A percentile compares a stretch with the other conserved stretches of the same genome.
Evolutionary conservation across 2,329 filamentous ascomycete genomes (phyloP).

Genomic region (Pseudogymnoascus sp.): DNA sequence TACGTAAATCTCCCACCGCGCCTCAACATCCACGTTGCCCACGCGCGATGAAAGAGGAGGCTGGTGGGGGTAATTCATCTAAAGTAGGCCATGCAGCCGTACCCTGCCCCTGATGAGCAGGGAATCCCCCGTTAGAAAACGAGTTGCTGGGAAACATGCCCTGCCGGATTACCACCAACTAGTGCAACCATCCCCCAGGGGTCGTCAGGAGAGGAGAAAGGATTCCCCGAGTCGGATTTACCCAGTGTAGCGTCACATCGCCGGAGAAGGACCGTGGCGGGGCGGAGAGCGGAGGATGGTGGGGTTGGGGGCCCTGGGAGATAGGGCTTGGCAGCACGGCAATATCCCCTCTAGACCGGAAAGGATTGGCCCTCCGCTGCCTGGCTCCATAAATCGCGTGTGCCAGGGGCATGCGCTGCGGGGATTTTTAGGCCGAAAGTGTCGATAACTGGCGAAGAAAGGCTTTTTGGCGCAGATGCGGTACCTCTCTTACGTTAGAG

Average conservation of each 20-base stretch:
- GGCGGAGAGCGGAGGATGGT: not conserved
- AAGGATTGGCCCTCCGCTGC: not conserved
- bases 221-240: slow-evolving; percentile 4
- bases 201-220: slow-evolving; percentile 3
- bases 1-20: not conserved
- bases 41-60: slow-evolving; percentile 4
- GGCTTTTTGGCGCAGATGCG: not conserved
- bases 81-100: slow-evolving; percentile 4
- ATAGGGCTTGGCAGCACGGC: slow-evolving; percentile 1
- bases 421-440: not conserved
- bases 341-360: not conserved
- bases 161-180: not conserved
- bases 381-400: not conserved
- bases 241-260: not conserved
- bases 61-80: slow-evolving; percentile 6
- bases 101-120: not conserved
- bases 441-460: slow-evolving; percentile 1
- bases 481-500: not conserved
- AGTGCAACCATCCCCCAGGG: not conserved
- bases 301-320: not conserved
- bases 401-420: not conserved
- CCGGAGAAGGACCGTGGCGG: not conserved
- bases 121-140: slow-evolving; percentile 2
- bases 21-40: not conserved
- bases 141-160: not conserved